Conservation (phyloP, 202 grass and related monocot genomes). For the Panicum hallii region DNA sequence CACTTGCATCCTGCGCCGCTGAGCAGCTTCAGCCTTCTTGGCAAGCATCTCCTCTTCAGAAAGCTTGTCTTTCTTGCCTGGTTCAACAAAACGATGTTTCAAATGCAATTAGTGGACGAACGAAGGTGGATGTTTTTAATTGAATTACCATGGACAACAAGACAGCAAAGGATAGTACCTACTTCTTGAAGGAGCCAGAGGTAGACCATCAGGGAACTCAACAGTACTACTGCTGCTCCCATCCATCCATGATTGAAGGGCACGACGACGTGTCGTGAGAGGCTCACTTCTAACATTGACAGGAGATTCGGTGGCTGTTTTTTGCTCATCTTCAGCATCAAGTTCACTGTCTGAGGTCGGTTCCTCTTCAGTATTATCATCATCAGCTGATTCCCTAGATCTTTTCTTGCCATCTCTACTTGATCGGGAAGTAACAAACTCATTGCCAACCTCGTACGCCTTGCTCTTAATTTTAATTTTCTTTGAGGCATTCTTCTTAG, state of each 20-base stretch:
- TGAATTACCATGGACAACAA: conserved; percentile 19
- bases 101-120: conserved; percentile 20
- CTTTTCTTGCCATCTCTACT: conserved; percentile 64
- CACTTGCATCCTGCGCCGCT: conserved; percentile 92
- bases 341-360: conserved; percentile 64
- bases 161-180: conserved; percentile 32
- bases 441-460: conserved; percentile 62
- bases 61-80: conserved; percentile 94
- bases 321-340: conserved; percentile 62
- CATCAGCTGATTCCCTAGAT: conserved; percentile 52
- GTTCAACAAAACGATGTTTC: conserved; percentile 24
- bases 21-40: conserved; percentile 96
- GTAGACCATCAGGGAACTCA: conserved; percentile 92
- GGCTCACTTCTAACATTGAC: conserved; percentile 55
- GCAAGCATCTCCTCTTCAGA: conserved; percentile 86
- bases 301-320: conserved; percentile 28
- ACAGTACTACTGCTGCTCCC: conserved; percentile 66
- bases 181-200: conserved; percentile 89
- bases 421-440: conserved; percentile 65
- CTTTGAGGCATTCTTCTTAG: conserved; percentile 72
- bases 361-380: conserved; percentile 79
- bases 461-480: conserved; percentile 51
- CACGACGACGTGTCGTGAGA: conserved; percentile 82
- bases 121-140: conserved; percentile 10
- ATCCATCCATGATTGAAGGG: conserved; percentile 91